These are phyloP conservation scores for Macrolepiota dolichaula DNA, from an alignment of 768 basidiomycete species.

Conservation along the genomic window DNA sequence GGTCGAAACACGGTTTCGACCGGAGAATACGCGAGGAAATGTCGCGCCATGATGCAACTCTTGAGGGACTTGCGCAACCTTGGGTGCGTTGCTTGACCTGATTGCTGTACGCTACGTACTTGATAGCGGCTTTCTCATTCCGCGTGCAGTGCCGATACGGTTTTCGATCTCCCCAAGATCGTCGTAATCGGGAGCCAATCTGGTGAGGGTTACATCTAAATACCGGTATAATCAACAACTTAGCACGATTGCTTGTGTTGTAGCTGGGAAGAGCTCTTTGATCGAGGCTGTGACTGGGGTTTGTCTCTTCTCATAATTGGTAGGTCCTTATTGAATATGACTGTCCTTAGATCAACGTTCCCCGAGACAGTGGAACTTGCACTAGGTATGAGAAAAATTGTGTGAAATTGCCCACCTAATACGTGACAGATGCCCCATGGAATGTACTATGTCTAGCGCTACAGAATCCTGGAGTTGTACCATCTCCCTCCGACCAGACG, in stretches of 20 bases:
- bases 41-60: slow-evolving; percentile 37
- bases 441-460: slow-evolving; percentile 44
- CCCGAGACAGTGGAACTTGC: slow-evolving; percentile 59
- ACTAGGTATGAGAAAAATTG: slow-evolving; percentile 36
- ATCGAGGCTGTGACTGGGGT: slow-evolving; percentile 61
- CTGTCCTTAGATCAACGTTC: slow-evolving; percentile 49
- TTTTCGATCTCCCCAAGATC: slow-evolving; percentile 46
- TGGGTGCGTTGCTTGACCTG: slow-evolving; percentile 25
- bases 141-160: slow-evolving; percentile 2
- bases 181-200: slow-evolving; percentile 58
- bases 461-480: slow-evolving; percentile 38
- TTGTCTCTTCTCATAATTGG: slow-evolving; percentile 10
- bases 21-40: slow-evolving; percentile 34
- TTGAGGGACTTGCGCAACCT: slow-evolving; percentile 33
- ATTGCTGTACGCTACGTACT: not conserved
- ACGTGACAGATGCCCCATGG: slow-evolving; percentile 45
- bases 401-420: not conserved
- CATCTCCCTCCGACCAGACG: slow-evolving; percentile 30
- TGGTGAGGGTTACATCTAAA: slow-evolving; percentile 22
- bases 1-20: not conserved
- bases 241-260: not conserved
- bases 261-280: slow-evolving; percentile 59
- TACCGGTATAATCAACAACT: not conserved
- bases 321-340: not conserved
- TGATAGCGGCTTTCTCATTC: not conserved